phyloP scores from a whole-genome alignment of 106 monocot genomes.

The Dioscorea zingiberensis region DNA sequence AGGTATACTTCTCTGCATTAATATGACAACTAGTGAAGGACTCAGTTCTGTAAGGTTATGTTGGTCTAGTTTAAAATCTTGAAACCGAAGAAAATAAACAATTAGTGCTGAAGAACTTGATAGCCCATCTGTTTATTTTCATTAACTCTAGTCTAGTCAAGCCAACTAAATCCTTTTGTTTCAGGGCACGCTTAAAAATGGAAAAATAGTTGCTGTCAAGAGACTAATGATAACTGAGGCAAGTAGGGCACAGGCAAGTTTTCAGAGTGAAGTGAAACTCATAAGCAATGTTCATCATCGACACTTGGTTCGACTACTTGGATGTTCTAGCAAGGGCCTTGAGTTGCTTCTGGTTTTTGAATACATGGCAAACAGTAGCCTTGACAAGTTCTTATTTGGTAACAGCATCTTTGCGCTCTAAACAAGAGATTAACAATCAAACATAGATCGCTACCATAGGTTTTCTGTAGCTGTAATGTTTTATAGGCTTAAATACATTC shows the following conservation, averaged over 20 bases:
- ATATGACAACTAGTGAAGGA: background rate
- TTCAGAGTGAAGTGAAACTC: slow-evolving; percentile 62
- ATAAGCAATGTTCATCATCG: slow-evolving; percentile 83
- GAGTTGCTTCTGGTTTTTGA: slow-evolving; percentile 68
- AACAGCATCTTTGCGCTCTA: background rate
- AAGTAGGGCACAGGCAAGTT: slow-evolving; percentile 31
- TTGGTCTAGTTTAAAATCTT: background rate
- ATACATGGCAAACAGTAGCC: slow-evolving; percentile 73
- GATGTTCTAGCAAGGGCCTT: slow-evolving; percentile 53
- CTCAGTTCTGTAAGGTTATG: background rate
- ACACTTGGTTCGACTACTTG: slow-evolving; percentile 60
- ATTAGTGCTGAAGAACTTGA: background rate
- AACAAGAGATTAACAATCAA: too few species aligned
- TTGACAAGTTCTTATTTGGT: slow-evolving; percentile 73
- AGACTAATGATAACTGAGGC: slow-evolving; percentile 37
- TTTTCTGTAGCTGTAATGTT: too few species aligned
- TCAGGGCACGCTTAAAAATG: slow-evolving; percentile 55
- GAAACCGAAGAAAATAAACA: too few species aligned
- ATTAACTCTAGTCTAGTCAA: too few species aligned
- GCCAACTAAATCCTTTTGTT: background rate
- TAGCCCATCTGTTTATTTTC: too few species aligned
- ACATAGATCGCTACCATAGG: too few species aligned
- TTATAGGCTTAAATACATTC: too few species aligned
- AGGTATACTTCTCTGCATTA: slow-evolving; percentile 15
- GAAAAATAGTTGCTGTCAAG: slow-evolving; percentile 59